phyloP scores from a whole-genome alignment of 192 early-diverging fungal genomes.

The Chytriomyces confervae region DNA sequence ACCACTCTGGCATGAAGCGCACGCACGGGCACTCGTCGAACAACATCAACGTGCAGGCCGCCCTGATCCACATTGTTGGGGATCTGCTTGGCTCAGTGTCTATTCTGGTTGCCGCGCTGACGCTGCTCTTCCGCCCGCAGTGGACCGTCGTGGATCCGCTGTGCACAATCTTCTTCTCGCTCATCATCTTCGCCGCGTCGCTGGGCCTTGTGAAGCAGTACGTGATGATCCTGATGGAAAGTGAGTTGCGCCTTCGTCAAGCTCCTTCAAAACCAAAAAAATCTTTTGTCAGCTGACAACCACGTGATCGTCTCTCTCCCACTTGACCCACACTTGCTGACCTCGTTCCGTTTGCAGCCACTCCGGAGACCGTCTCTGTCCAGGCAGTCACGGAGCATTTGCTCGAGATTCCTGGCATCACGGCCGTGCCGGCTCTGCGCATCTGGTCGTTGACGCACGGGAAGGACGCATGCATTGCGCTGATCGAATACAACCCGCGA shows the following conservation, averaged over 20 bases:
- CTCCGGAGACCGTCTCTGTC: constrained; percentile 1
- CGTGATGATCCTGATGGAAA: constrained; percentile 73
- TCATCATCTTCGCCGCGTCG: constrained; percentile 70
- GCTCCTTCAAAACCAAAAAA: too few relatives aligned
- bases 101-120: constrained; percentile 70
- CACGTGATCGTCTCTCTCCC: too few relatives aligned
- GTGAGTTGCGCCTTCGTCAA: constrained; percentile 24
- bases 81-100: constrained; percentile 76
- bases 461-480: constrained; percentile 14
- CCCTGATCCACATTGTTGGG: constrained; percentile 74
- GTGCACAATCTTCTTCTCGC: constrained; percentile 76
- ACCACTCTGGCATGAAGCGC: not conserved
- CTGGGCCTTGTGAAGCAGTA: constrained; percentile 65
- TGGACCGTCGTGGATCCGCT: constrained; percentile 70
- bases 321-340: too few relatives aligned
- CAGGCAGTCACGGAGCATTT: constrained; percentile 19
- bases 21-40: not conserved
- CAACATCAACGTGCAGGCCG: constrained; percentile 62
- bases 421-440: constrained; percentile 56
- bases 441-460: constrained; percentile 58
- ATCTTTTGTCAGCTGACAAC: too few relatives aligned
- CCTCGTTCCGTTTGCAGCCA: not conserved
- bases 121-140: constrained; percentile 58
- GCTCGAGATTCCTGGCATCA: constrained; percentile 50
- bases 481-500: not conserved